Evolutionary conservation across 2,329 filamentous ascomycete species (phyloP), one percentile per base, ranked within the genome.

Genomic region (Aspergillus spinulosporus): DNA sequence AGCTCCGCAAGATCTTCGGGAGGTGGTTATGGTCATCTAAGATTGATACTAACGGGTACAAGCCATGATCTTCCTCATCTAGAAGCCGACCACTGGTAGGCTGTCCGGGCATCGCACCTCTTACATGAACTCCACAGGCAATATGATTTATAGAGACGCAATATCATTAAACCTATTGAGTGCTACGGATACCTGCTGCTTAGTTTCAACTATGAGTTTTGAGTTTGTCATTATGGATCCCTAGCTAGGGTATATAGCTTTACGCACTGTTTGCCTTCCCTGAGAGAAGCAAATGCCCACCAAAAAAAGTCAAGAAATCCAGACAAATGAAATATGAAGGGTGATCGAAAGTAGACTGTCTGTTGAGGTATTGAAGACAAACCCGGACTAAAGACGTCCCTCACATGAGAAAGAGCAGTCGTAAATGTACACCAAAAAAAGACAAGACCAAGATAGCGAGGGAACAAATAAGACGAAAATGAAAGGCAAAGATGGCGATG

Each of bases 361-460:
- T 21, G 21, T 21, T 21, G 21, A 21, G 21, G 21, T 21, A 21
- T 21, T 21, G 21, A 21, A 21, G 21, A 21, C 32, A 50, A 49
- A 29, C 37, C 37, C 49, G 28, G 47, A 51, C n/a, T 44, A 21
- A 21, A 15, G 31, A 9, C 15, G 28, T 56, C 31, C 31, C 47
- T 46, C 32, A 32, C 39, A 47, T 46, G 15, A 28, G 15, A 44
- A 31, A 42, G 12, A 54, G 49, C 39, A 15, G 42, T 57, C 58
- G 48, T 55, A 49, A 53, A 49, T 60, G 28, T 60, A 57, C 58
- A 62, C 36, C 36, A 37, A 46, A 45, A 56, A 55, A 54, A 40
- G n/a, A 11, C 37, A 42, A n/a, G 9, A 26, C 49, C 36, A 42
- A 52, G 44, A 15, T 44, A 42, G 21, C 28, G 32, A 61, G 46